These are phyloP conservation scores for Xylaria nigripes DNA, from an alignment of 495 filamentous ascomycete species.

Conservation along the genomic window DNA sequence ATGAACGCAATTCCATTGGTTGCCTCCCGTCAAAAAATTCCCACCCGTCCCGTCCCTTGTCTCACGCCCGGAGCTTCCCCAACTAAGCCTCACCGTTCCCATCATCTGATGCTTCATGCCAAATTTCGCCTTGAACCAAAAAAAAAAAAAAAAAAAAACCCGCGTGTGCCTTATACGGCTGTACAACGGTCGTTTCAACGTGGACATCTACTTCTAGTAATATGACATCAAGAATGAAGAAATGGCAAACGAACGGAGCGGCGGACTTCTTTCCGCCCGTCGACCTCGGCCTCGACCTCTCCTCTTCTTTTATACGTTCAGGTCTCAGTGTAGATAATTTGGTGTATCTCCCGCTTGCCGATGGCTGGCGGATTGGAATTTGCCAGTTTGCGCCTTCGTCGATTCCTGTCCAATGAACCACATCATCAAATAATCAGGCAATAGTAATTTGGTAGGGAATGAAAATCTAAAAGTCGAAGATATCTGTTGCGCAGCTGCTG, in stretches of 20 bases:
- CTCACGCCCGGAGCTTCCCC: conserved; percentile 10
- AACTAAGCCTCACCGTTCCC: conserved; percentile 1
- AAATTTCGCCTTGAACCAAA: neutral
- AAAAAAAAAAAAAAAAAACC: no score
- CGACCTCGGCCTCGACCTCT: neutral
- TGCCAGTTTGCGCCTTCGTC: neutral
- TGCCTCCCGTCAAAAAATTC: neutral
- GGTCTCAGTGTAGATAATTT: neutral
- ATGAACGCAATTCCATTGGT: no score
- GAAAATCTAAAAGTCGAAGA: neutral
- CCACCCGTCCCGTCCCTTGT: neutral
- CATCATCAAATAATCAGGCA: neutral
- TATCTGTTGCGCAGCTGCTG: neutral
- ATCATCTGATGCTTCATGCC: neutral
- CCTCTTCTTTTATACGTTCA: neutral
- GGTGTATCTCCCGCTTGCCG: neutral
- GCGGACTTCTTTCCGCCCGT: conserved; percentile 4
- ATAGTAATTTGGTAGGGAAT: neutral
- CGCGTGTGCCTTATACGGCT: conserved; percentile 2
- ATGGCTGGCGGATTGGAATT: neutral
- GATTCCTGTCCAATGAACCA: neutral
- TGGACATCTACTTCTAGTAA: conserved; percentile 3
- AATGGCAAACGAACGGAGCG: neutral
- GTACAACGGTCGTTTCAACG: neutral
- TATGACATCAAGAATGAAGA: neutral